phyloP scores from a whole-genome alignment of 2,329 filamentous ascomycete genomes.

The Seiridium unicorne region DNA sequence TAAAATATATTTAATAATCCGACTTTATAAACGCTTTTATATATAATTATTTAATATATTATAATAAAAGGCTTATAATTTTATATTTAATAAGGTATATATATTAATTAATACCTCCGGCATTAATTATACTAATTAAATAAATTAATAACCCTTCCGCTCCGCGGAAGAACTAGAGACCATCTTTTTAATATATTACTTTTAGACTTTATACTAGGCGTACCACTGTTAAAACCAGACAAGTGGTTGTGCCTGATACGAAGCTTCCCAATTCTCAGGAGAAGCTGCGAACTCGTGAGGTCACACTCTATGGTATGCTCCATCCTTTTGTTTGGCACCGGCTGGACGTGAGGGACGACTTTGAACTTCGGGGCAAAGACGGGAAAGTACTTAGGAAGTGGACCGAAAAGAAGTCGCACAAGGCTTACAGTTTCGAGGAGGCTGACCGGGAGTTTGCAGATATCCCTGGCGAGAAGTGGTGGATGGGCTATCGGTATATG shows the following conservation, averaged over 20 bases:
- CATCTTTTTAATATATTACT: no score
- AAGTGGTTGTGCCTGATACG: neutral
- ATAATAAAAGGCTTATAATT: no score
- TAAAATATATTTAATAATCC: no score
- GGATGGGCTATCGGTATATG: slow-evolving; percentile 42
- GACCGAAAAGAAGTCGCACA: slow-evolving; percentile 22
- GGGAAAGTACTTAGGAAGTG: slow-evolving; percentile 15
- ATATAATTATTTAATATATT: no score
- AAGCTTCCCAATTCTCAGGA: neutral
- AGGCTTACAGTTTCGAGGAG: slow-evolving; percentile 33
- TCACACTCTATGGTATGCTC: slow-evolving; percentile 20
- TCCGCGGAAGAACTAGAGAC: no score
- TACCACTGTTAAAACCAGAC: neutral
- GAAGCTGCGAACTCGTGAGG: neutral
- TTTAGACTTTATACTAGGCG: no score
- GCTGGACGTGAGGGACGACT: slow-evolving; percentile 32
- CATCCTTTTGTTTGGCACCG: slow-evolving; percentile 30
- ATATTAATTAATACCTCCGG: no score
- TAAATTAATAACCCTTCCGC: no score
- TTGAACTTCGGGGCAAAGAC: slow-evolving; percentile 7
- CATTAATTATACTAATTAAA: no score
- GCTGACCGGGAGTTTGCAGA: slow-evolving; percentile 22
- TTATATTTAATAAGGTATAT: no score
- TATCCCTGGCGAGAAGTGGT: slow-evolving; percentile 26
- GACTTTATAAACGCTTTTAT: no score